phyloP scores from a whole-genome alignment of 208 protist species.

The Herpetomonas muscarum region DNA sequence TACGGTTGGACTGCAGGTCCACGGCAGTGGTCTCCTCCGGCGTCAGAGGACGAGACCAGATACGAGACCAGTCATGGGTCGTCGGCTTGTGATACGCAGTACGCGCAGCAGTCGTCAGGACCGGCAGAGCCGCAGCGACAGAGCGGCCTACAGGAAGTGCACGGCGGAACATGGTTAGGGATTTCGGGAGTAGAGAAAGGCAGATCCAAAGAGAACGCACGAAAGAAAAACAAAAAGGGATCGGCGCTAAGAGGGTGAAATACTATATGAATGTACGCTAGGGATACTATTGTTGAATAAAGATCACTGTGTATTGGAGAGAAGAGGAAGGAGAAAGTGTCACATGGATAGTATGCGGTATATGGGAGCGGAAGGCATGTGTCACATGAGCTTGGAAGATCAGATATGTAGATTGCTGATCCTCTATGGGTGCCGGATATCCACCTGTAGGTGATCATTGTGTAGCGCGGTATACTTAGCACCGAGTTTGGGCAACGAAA shows the following conservation, averaged over 20 bases:
- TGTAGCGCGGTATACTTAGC: no score
- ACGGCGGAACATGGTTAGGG: slow-evolving; percentile 47
- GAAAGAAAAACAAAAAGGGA: no score
- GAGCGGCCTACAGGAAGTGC: slow-evolving; percentile 26
- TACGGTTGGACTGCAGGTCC: slow-evolving; percentile 51
- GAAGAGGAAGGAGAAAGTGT: neutral
- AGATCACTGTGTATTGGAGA: no score
- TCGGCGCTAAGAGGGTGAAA: no score
- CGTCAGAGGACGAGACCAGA: slow-evolving; percentile 47
- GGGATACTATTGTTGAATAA: no score
- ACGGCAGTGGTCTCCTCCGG: slow-evolving; percentile 42
- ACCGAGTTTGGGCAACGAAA: no score
- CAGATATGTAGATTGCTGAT: no score
- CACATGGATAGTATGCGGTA: neutral
- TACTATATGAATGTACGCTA: no score
- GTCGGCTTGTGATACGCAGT: slow-evolving; percentile 61
- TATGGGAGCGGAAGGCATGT: no score
- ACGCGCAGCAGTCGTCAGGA: slow-evolving; percentile 27
- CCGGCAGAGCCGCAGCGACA: slow-evolving; percentile 9
- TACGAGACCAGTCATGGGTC: slow-evolving; percentile 72
- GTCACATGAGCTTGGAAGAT: no score
- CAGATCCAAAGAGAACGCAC: slow-evolving; percentile 1
- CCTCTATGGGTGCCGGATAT: no score
- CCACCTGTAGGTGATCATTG: no score
- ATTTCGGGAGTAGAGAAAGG: neutral